Evolutionary conservation across 1,139 yeast genomes (phyloP).

Genomic region (Pneumocystis canis): DNA sequence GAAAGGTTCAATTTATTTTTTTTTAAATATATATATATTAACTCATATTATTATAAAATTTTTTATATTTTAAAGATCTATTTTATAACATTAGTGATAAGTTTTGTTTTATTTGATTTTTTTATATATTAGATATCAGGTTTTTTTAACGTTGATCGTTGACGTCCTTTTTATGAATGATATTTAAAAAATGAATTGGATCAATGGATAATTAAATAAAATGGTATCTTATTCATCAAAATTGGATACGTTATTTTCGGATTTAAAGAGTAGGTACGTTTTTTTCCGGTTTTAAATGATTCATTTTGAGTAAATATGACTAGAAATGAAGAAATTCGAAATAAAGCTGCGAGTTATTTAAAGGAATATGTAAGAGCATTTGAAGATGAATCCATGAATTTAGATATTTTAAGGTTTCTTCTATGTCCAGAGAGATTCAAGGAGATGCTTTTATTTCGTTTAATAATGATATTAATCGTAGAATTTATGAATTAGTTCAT

Average conservation of each 20-base stretch:
- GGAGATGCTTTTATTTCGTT: slow-evolving; percentile 67
- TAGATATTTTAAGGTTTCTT: slow-evolving; percentile 25
- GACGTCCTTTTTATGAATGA: too few species aligned
- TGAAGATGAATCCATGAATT: neutral
- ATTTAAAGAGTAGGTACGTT: neutral
- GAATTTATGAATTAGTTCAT: slow-evolving; percentile 72
- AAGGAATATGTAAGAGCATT: slow-evolving; percentile 37
- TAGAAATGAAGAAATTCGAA: slow-evolving; percentile 21
- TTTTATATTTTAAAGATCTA: too few species aligned
- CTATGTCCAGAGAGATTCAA: slow-evolving; percentile 59
- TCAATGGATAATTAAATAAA: neutral
- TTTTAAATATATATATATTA: too few species aligned
- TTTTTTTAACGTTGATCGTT: too few species aligned
- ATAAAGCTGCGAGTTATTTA: slow-evolving; percentile 43
- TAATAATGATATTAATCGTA: slow-evolving; percentile 74
- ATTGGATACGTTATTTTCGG: neutral
- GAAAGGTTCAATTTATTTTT: too few species aligned
- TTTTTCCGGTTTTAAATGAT: neutral
- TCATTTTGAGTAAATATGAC: neutral
- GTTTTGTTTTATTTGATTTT: too few species aligned
- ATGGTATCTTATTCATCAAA: neutral
- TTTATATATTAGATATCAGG: too few species aligned
- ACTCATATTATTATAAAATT: too few species aligned
- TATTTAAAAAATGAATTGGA: neutral
- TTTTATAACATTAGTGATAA: too few species aligned